Conservation (phyloP, 2,329 filamentous ascomycete species). For the Microascus cirrosus region DNA sequence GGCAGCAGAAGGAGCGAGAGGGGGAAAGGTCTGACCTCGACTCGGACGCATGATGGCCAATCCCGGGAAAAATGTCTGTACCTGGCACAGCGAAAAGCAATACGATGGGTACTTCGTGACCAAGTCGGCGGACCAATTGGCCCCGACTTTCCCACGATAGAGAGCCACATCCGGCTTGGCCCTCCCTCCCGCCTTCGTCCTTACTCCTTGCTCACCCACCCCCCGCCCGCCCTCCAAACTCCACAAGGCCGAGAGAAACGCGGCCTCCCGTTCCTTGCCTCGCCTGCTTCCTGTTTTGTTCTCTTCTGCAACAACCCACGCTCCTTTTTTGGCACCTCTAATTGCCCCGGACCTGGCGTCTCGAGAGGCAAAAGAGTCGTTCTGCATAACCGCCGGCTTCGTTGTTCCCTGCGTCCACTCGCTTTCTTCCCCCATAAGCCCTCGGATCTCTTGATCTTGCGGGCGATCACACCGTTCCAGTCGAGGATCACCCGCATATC, state of each 20-base stretch:
- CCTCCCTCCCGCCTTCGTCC: no score
- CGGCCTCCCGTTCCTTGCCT: neutral
- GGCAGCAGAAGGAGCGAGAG: neutral
- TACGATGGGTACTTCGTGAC: neutral
- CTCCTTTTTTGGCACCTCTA: conserved; percentile 3
- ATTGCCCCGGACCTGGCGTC: conserved; percentile 1
- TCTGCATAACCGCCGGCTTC: neutral
- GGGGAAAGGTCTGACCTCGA: neutral
- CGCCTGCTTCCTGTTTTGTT: neutral
- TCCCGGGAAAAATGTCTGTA: neutral
- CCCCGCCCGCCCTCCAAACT: no score
- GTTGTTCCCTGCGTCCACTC: neutral
- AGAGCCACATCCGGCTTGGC: no score
- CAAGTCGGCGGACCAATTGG: neutral
- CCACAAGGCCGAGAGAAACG: neutral
- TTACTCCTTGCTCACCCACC: no score
- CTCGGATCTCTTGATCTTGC: neutral
- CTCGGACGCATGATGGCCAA: neutral
- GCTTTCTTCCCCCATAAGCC: neutral
- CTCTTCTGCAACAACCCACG: neutral
- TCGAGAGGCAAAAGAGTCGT: neutral
- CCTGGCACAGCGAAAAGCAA: neutral
- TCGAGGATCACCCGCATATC: conserved; percentile 2
- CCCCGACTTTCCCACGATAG: no score
- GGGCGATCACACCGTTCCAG: conserved; percentile 1